Conservation (phyloP, 768 basidiomycete genomes). For the Xerocomellus chrysenteron region DNA sequence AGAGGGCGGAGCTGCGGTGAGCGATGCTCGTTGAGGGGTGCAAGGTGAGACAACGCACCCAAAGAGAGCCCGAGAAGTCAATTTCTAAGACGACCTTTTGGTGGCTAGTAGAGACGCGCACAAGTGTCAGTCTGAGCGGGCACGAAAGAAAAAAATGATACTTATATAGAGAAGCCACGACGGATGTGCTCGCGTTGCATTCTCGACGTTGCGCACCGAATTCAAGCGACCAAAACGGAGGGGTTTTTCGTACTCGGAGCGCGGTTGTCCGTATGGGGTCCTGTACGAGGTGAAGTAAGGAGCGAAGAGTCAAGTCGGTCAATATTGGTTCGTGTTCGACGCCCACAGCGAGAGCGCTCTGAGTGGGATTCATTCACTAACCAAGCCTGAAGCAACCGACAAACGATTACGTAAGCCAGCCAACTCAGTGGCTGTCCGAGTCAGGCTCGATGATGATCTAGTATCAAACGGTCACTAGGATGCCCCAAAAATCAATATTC, state of each 20-base stretch:
- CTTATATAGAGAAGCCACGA: conserved; percentile 90
- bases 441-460: too few relatives aligned
- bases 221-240: neutral
- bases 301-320: conserved; percentile 7
- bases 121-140: conserved; percentile 43
- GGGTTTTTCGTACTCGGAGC: neutral
- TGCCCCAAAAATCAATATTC: conserved; percentile 86
- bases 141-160: conserved; percentile 37
- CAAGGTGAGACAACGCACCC: conserved; percentile 52
- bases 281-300: conserved; percentile 1
- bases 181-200: conserved; percentile 78
- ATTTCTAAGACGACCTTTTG: conserved; percentile 95
- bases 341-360: conserved; percentile 20
- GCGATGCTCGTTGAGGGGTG: conserved; percentile 14
- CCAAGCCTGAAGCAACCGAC: conserved; percentile 28
- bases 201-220: conserved; percentile 23
- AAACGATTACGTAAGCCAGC: conserved; percentile 30
- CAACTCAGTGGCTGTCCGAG: neutral
- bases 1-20: conserved; percentile 19
- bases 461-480: conserved; percentile 28
- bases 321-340: conserved; percentile 19
- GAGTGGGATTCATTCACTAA: conserved; percentile 24
- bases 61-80: conserved; percentile 84
- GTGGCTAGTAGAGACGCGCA: conserved; percentile 77
- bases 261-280: neutral